Percentiles rank a stretch among this genome's conserved stretches.
Evolutionary conservation across 176 grass and related monocot species (phyloP).

Genomic region (Cymbopogon citratus): DNA sequence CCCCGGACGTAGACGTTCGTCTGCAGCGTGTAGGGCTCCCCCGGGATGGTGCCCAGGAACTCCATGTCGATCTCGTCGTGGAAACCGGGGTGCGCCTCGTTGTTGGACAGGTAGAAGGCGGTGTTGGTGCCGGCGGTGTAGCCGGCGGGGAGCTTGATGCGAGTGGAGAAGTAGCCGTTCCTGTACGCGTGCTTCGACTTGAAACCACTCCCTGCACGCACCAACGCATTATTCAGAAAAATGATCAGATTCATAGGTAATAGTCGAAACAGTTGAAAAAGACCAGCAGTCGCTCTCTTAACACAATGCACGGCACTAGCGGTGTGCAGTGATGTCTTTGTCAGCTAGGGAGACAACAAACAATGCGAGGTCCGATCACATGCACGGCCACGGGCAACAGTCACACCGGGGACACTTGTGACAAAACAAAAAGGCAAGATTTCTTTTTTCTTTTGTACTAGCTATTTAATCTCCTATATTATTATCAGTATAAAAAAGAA

Average conservation of each 20-base stretch:
- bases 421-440: not conserved
- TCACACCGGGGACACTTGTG: not conserved
- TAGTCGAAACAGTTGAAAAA: not conserved
- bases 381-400: not conserved
- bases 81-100: slow-evolving; percentile 57
- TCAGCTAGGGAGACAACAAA: not conserved
- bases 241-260: not conserved
- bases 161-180: slow-evolving; percentile 52
- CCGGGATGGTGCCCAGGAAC: slow-evolving; percentile 57
- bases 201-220: slow-evolving; percentile 51
- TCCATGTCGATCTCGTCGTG: slow-evolving; percentile 87
- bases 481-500: too few relatives aligned
- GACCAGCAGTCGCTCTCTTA: not conserved
- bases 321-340: not conserved
- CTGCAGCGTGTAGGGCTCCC: slow-evolving; percentile 70
- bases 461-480: too few relatives aligned
- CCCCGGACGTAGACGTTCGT: slow-evolving; percentile 71
- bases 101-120: slow-evolving; percentile 78
- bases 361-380: not conserved
- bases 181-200: slow-evolving; percentile 47
- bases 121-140: slow-evolving; percentile 75
- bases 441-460: not conserved
- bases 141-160: slow-evolving; percentile 54
- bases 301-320: too few relatives aligned
- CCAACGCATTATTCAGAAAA: not conserved